Base-by-base conservation (phyloP, 495 filamentous ascomycete genomes). In the Tuber microsphaerosporum region DNA sequence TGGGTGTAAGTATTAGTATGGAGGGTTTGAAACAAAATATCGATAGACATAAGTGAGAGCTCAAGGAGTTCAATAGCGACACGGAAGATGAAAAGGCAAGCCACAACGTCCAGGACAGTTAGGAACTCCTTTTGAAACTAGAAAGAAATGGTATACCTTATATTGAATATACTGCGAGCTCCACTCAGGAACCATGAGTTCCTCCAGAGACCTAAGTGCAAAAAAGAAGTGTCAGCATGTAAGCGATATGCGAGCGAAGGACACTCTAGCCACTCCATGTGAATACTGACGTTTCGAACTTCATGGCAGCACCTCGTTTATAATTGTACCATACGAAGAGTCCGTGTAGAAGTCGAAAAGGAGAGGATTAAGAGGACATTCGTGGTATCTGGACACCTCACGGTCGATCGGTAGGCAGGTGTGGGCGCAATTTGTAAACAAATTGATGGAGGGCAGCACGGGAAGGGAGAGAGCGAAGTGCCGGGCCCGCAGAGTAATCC, bases 141-240 rank as follows among this genome's bases (percentile, higher is more conserved):
- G 26, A 45, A 14, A 61, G 65, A 41, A 61, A 71, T 37, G 56
- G 74, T 46, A 48, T 72, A 83, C 78, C 80, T 84, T 82, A 51
- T 83, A 82, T 71, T 84, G 75, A 16, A 84, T 75, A 75, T 84
- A 82, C 56, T 84, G 70, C 14, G 78, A 81, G 65, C 73, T 81
- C 82, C 82, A 83, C 69, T 84, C 80, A 12, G 82, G 82, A 72
- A 83, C 80, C 76, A 82, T 81, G 70, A 78, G 71, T 56, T 84
- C 80, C 75, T 84, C 80, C 65, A 83, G 78, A 48, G 76, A 80
- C 76, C 81, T 83, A 37, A 22, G 68, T 69, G 46, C n/a, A 34
- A 39, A 71, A 34, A 61, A 44, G 76, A 8, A 74, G 68, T 46
- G 46, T 72, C 76, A 71, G 51, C 34, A 56, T 42, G 37, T 71